Evolutionary conservation across 768 basidiomycete genomes (phyloP).

Genomic region (Myochromella boudieri): DNA sequence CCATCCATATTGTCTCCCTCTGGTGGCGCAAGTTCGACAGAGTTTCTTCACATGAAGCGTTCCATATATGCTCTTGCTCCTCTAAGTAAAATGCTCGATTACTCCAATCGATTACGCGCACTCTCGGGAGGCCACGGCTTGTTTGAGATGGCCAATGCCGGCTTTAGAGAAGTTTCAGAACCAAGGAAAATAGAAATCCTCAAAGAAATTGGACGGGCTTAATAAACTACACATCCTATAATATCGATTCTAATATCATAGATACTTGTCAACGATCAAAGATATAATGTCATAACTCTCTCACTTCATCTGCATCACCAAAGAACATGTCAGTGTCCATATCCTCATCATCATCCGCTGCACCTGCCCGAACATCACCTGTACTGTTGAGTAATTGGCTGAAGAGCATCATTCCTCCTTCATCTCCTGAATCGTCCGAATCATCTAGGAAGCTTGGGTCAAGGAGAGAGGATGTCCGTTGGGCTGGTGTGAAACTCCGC

Average conservation of each 20-base stretch:
- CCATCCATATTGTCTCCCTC: conserved; percentile 79
- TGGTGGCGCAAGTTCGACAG: conserved; percentile 29
- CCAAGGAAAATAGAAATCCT: conserved; percentile 69
- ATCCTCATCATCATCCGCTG: conserved; percentile 74
- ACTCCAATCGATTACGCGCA: conserved; percentile 74
- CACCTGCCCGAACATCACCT: conserved; percentile 55
- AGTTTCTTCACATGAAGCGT: conserved; percentile 46
- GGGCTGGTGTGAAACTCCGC: conserved; percentile 1
- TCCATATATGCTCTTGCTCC: conserved; percentile 74
- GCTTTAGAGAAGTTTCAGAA: conserved; percentile 68
- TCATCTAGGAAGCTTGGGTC: conserved; percentile 28
- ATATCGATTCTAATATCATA: conserved; percentile 6
- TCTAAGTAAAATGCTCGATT: conserved; percentile 80
- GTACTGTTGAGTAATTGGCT: conserved; percentile 68
- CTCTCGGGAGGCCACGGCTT: conserved; percentile 79
- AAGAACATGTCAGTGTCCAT: conserved; percentile 73
- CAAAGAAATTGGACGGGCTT: conserved; percentile 76
- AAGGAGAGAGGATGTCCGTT: conserved; percentile 26
- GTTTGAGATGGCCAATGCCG: conserved; percentile 80
- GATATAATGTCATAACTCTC: conserved; percentile 45
- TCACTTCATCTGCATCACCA: conserved; percentile 80
- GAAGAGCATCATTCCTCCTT: conserved; percentile 68
- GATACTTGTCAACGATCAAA: neutral
- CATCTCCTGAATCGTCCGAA: conserved; percentile 33
- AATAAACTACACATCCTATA: conserved; percentile 14